phyloP scores from a whole-genome alignment of 768 basidiomycete species.

The Pleurotus giganteus region DNA sequence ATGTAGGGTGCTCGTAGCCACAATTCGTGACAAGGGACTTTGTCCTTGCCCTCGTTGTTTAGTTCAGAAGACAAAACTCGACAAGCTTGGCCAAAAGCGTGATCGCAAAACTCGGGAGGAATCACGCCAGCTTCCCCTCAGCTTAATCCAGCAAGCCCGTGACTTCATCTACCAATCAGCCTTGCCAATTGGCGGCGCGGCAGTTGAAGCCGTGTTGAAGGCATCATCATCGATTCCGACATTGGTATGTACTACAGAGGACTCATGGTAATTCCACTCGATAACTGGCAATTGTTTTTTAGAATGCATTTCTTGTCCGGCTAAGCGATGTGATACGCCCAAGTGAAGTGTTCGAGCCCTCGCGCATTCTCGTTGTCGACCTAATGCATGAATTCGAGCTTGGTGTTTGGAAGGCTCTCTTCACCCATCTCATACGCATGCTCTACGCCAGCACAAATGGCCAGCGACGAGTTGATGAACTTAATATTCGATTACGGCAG shows the following conservation, averaged over 20 bases:
- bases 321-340: neutral
- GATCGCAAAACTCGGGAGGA: conserved; percentile 7
- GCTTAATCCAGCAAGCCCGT: neutral
- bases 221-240: neutral
- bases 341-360: conserved; percentile 8
- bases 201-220: neutral
- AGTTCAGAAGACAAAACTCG: conserved; percentile 17
- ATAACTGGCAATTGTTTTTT: neutral
- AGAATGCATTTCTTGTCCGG: neutral
- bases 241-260: neutral
- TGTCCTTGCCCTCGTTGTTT: conserved; percentile 29
- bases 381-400: conserved; percentile 40
- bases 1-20: conserved; percentile 17
- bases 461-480: conserved; percentile 6
- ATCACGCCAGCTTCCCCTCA: neutral
- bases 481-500: conserved; percentile 23
- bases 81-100: conserved; percentile 20
- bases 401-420: conserved; percentile 33
- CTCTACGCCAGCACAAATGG: conserved; percentile 12
- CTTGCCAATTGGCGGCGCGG: neutral
- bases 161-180: neutral
- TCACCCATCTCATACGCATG: conserved; percentile 30
- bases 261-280: neutral
- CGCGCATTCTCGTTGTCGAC: conserved; percentile 29
- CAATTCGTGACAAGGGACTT: conserved; percentile 21